phyloP scores from a whole-genome alignment of 495 filamentous ascomycete species.

The Usnea hakonensis region DNA sequence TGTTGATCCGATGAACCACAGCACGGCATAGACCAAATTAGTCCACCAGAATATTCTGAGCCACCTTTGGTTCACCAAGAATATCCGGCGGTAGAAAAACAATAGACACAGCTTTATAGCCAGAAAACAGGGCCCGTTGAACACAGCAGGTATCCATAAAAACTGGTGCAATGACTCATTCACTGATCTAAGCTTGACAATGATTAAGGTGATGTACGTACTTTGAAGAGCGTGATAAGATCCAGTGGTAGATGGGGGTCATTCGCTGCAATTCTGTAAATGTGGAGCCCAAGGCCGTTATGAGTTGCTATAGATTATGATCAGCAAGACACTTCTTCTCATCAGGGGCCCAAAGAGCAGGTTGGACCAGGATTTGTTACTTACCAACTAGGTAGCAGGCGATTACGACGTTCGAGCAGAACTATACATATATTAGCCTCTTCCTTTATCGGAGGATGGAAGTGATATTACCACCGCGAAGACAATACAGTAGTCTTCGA shows the following conservation, averaged over 20 bases:
- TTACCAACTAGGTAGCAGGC: neutral
- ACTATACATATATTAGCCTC: neutral
- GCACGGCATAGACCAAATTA: conserved; percentile 28
- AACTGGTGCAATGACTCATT: neutral
- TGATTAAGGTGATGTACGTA: neutral
- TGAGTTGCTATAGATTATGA: conserved; percentile 21
- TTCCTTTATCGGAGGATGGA: neutral
- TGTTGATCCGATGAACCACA: conserved; percentile 29
- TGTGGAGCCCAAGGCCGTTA: conserved; percentile 30
- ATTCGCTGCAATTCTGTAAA: conserved; percentile 21
- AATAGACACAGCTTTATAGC: conserved; percentile 29
- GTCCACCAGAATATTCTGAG: conserved; percentile 30
- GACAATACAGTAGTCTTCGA: neutral
- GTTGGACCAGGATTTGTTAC: no score
- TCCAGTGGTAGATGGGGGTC: conserved; percentile 15
- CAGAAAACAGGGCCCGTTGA: conserved; percentile 25
- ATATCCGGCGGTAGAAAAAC: conserved; percentile 29
- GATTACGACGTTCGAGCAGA: neutral
- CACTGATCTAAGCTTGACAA: neutral
- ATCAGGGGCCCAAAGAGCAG: neutral
- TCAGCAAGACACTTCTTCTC: neutral
- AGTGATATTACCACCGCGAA: neutral
- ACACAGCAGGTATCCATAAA: conserved; percentile 10
- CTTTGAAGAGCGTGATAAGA: neutral
- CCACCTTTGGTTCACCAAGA: conserved; percentile 25